Evolutionary conservation across 2,329 filamentous ascomycete species (phyloP).

Genomic region (Stachybotrys echinatus): DNA sequence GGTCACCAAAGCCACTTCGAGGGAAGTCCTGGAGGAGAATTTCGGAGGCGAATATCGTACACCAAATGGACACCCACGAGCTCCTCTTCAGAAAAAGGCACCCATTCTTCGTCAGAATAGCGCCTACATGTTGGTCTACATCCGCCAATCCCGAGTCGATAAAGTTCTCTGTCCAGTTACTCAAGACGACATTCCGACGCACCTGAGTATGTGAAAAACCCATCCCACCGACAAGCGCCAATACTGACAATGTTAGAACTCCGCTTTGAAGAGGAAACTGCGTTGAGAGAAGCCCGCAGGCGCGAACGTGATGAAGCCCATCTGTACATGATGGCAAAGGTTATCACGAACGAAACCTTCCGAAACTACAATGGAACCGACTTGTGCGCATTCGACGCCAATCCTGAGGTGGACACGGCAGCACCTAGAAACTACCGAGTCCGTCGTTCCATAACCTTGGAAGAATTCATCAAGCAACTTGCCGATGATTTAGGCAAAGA

Average conservation of each 20-base stretch:
- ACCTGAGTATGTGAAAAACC: conserved; percentile 58
- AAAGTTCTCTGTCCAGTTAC: conserved; percentile 72
- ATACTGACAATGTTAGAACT: conserved; percentile 43
- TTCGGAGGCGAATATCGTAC: conserved; percentile 80
- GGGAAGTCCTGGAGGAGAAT: conserved; percentile 93
- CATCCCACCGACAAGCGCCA: neutral
- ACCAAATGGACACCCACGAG: conserved; percentile 40
- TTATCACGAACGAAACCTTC: conserved; percentile 80
- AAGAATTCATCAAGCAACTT: conserved; percentile 67
- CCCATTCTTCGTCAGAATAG: conserved; percentile 67
- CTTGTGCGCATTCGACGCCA: conserved; percentile 63
- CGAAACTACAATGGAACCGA: conserved; percentile 78
- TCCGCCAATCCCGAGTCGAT: conserved; percentile 81
- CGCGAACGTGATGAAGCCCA: conserved; percentile 94
- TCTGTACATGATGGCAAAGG: conserved; percentile 79
- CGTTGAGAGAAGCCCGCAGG: conserved; percentile 65
- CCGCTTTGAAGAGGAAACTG: conserved; percentile 77
- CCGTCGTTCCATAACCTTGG: conserved; percentile 68
- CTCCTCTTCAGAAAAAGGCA: conserved; percentile 46
- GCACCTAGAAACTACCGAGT: conserved; percentile 69
- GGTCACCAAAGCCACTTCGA: conserved; percentile 87
- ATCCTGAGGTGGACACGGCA: conserved; percentile 60
- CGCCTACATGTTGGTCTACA: conserved; percentile 98
- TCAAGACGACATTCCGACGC: conserved; percentile 73
- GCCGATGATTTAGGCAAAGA: conserved; percentile 66